These are phyloP conservation scores for Diaporthe longicolla DNA, from an alignment of 2,329 filamentous ascomycete species.

Conservation along the genomic window DNA sequence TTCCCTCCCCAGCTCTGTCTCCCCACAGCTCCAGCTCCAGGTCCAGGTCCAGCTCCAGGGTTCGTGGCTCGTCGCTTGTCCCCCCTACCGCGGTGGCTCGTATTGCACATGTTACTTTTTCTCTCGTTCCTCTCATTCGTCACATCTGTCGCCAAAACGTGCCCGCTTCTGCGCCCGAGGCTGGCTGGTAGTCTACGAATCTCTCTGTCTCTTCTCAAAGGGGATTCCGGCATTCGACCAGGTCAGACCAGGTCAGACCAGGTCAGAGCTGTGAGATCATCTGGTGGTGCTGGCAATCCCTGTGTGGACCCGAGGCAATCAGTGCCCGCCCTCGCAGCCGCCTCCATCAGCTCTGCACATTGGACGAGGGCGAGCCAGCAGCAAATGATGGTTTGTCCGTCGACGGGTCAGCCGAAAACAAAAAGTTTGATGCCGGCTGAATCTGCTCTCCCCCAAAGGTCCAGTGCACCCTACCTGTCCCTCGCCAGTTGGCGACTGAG, in stretches of 20 bases:
- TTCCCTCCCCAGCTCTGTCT: too few species aligned
- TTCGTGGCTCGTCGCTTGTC: neutral
- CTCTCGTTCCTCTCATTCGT: neutral
- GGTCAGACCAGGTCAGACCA: neutral
- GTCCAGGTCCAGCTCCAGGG: constrained; percentile 11
- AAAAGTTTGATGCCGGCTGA: neutral
- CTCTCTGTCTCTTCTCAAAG: neutral
- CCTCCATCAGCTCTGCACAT: neutral
- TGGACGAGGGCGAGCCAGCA: neutral
- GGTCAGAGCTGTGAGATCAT: neutral
- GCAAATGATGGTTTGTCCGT: neutral
- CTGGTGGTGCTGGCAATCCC: neutral
- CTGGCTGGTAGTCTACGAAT: constrained; percentile 6
- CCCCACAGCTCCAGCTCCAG: constrained; percentile 3
- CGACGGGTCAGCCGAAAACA: neutral
- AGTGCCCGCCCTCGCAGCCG: neutral
- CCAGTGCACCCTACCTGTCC: neutral
- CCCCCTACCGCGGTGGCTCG: constrained; percentile 41
- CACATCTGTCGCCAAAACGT: neutral
- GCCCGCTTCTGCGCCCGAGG: constrained; percentile 3
- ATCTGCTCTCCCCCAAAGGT: neutral
- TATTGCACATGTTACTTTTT: constrained; percentile 42
- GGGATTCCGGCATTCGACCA: neutral
- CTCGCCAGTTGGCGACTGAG: constrained; percentile 13
- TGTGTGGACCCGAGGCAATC: neutral